A percentile compares a stretch with the other conserved stretches of the same genome.
phyloP scores from a whole-genome alignment of 176 grass and related monocot genomes.

The Secale cereale region DNA sequence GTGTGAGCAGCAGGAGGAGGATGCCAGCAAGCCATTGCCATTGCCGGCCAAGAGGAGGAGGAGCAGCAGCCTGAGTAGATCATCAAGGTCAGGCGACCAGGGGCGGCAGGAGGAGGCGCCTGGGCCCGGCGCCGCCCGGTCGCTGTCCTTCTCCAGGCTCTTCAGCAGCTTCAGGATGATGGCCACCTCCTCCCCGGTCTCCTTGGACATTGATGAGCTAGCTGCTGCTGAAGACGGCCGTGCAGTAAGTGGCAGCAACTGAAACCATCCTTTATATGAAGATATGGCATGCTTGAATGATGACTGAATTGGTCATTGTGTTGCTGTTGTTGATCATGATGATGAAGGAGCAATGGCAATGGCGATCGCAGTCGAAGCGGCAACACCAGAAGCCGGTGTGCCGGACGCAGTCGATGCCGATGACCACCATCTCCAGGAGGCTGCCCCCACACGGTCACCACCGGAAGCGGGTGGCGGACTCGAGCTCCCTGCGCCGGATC shows the following conservation, averaged over 20 bases:
- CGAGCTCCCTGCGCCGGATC: conserved; percentile 18
- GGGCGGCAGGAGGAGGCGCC: neutral
- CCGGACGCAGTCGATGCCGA: conserved; percentile 39
- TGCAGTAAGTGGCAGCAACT: neutral
- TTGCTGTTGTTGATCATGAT: neutral
- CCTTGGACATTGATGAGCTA: neutral
- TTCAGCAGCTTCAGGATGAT: conserved; percentile 40
- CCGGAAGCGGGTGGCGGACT: conserved; percentile 32
- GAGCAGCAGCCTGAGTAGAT: conserved; percentile 36
- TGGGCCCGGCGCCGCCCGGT: neutral
- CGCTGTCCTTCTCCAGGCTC: conserved; percentile 46
- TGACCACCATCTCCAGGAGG: neutral
- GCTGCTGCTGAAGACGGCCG: neutral
- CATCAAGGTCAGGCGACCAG: neutral
- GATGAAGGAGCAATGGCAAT: neutral
- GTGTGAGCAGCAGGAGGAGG: conserved; percentile 1
- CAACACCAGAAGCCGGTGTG: no score
- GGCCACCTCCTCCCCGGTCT: neutral
- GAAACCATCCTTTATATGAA: neutral
- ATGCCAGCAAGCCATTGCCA: neutral
- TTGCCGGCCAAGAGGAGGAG: conserved; percentile 6
- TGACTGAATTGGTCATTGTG: neutral
- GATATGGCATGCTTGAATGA: neutral
- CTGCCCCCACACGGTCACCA: neutral
- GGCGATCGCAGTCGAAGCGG: no score